A percentile compares a stretch with the other conserved stretches of the same genome.
phyloP scores from a whole-genome alignment of 2,329 filamentous ascomycete genomes.

The Emmonsia crescens region DNA sequence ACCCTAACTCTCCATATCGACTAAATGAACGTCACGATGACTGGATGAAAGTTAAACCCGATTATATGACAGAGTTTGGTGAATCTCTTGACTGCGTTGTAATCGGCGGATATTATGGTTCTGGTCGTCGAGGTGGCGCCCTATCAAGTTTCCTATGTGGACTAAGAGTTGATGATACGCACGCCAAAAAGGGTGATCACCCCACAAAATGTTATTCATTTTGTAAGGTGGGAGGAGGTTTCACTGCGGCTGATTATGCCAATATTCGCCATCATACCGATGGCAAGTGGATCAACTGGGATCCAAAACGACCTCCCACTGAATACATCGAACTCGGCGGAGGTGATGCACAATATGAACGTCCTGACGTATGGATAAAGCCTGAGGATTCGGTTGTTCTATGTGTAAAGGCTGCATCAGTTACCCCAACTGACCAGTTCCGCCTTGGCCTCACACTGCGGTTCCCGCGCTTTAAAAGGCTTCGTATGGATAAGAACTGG shows the following conservation, averaged over 20 bases:
- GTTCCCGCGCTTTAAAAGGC: slow-evolving; percentile 77
- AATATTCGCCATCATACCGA: slow-evolving; percentile 74
- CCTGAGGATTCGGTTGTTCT: slow-evolving; percentile 80
- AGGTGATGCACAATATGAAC: slow-evolving; percentile 62
- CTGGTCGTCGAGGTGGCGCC: slow-evolving; percentile 68
- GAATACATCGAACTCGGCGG: slow-evolving; percentile 74
- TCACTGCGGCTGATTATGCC: slow-evolving; percentile 73
- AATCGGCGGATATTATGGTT: slow-evolving; percentile 87
- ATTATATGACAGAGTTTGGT: slow-evolving; percentile 95
- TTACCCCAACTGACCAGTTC: slow-evolving; percentile 66
- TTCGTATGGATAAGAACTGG: slow-evolving; percentile 80
- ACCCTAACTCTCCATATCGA: slow-evolving; percentile 73
- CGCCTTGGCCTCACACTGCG: slow-evolving; percentile 66
- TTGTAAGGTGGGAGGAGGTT: slow-evolving; percentile 94
- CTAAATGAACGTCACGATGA: slow-evolving; percentile 87
- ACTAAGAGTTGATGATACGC: slow-evolving; percentile 60
- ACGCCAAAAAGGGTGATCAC: slow-evolving; percentile 44
- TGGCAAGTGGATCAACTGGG: slow-evolving; percentile 85
- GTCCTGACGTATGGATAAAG: slow-evolving; percentile 86
- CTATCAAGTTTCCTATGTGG: slow-evolving; percentile 88
- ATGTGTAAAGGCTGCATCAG: slow-evolving; percentile 76
- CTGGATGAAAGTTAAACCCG: slow-evolving; percentile 98
- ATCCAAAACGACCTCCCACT: slow-evolving; percentile 61
- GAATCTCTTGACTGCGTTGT: slow-evolving; percentile 84
- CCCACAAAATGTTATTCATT: slow-evolving; percentile 82